Evolutionary conservation across 495 filamentous ascomycete species (phyloP).

Genomic region (Xylaria grammica): DNA sequence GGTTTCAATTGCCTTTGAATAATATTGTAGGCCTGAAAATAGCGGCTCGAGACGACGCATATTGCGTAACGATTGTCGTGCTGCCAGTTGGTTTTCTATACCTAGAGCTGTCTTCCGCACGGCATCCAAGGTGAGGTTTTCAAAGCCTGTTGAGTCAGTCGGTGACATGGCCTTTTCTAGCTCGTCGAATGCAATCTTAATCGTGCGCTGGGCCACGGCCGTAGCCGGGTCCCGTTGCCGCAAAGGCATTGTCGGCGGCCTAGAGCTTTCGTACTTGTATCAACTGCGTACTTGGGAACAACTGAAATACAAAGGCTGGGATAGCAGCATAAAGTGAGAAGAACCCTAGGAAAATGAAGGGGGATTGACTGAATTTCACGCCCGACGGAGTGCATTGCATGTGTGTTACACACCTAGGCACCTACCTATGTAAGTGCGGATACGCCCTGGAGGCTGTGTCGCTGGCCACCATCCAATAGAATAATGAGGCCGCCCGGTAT

Average conservation of each 20-base stretch:
- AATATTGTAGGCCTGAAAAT: conserved; percentile 44
- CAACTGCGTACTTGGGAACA: background rate
- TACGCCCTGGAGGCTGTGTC: conserved; percentile 5
- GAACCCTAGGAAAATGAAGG: too few species aligned
- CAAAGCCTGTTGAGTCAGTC: conserved; percentile 36
- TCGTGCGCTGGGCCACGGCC: conserved; percentile 13
- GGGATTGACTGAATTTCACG: too few species aligned
- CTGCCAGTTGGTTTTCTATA: conserved; percentile 45
- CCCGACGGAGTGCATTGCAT: too few species aligned
- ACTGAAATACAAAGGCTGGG: background rate
- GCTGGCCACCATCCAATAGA: background rate
- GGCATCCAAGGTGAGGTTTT: conserved; percentile 39
- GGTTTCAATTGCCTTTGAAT: conserved; percentile 46
- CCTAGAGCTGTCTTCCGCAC: conserved; percentile 40
- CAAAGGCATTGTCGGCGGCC: background rate
- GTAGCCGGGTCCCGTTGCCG: conserved; percentile 7
- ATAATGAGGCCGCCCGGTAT: background rate
- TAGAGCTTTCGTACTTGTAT: background rate
- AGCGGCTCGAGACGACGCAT: conserved; percentile 48
- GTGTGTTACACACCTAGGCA: too few species aligned
- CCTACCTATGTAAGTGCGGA: too few species aligned
- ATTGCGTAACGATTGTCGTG: conserved; percentile 42
- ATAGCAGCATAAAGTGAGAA: too few species aligned
- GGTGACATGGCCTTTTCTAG: conserved; percentile 36
- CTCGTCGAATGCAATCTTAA: conserved; percentile 38